Evolutionary conservation across 2,329 filamentous ascomycete species (phyloP).

Genomic region (Apiospora hydei): DNA sequence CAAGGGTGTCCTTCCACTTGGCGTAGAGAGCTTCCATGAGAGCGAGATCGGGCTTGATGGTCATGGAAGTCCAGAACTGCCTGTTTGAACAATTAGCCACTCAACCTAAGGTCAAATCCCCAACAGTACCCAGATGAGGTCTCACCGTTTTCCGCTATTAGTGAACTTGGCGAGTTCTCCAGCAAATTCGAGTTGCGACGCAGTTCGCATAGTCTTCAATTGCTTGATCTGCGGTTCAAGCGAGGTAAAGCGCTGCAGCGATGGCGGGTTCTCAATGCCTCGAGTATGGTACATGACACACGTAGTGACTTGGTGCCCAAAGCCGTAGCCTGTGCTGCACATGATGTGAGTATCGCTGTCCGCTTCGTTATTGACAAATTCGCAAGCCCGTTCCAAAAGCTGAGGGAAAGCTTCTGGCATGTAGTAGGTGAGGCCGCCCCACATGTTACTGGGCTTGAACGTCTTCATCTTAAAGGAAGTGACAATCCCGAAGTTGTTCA

Average conservation of each 20-base stretch:
- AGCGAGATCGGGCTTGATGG: constrained; percentile 23
- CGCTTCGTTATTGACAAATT: constrained; percentile 31
- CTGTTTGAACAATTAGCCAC: background rate
- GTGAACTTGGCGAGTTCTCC: constrained; percentile 30
- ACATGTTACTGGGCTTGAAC: constrained; percentile 26
- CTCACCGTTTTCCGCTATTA: constrained; percentile 26
- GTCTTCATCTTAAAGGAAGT: constrained; percentile 32
- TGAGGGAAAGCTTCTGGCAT: constrained; percentile 30
- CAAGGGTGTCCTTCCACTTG: constrained; percentile 32
- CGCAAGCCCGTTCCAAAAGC: constrained; percentile 29
- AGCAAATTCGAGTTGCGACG: constrained; percentile 30
- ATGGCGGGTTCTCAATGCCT: constrained; percentile 31
- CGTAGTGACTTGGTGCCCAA: constrained; percentile 30
- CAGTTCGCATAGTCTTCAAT: constrained; percentile 31
- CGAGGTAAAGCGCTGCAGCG: constrained; percentile 31
- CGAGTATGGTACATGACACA: constrained; percentile 34
- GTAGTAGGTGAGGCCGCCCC: constrained; percentile 32
- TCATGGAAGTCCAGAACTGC: constrained; percentile 28
- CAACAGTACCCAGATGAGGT: too few species aligned
- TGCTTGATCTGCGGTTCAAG: constrained; percentile 32
- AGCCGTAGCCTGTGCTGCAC: constrained; percentile 30
- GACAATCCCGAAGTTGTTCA: constrained; percentile 34
- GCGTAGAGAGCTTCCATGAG: constrained; percentile 31
- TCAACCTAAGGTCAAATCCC: too few species aligned
- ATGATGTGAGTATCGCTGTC: constrained; percentile 32